Conservation (phyloP, 2,329 filamentous ascomycete genomes). For the Fusarium gaditjirri region DNA sequence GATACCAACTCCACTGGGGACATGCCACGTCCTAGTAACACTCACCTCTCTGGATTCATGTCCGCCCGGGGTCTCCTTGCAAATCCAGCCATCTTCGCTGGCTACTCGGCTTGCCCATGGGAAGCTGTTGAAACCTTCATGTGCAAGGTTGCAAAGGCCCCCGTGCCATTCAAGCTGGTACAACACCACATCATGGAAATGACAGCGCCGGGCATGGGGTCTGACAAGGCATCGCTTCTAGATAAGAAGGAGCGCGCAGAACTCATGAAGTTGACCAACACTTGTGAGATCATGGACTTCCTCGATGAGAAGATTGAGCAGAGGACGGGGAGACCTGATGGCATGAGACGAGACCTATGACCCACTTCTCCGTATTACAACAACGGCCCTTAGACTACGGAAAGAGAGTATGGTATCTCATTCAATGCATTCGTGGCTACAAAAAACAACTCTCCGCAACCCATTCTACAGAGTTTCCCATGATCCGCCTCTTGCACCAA, state of each 20-base stretch:
- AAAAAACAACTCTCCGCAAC: slow-evolving; percentile 19
- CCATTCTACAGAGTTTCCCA: slow-evolving; percentile 9
- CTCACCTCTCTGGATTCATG: slow-evolving; percentile 72
- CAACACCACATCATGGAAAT: slow-evolving; percentile 76
- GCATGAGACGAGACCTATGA: slow-evolving; percentile 50
- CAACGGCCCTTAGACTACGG: neutral
- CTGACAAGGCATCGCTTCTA: slow-evolving; percentile 63
- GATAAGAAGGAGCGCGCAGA: slow-evolving; percentile 64
- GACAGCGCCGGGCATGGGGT: slow-evolving; percentile 66
- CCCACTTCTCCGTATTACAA: neutral
- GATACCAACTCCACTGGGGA: slow-evolving; percentile 13
- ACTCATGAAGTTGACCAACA: slow-evolving; percentile 61
- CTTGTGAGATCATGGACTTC: slow-evolving; percentile 70
- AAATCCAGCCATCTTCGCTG: slow-evolving; percentile 74
- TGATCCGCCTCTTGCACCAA: slow-evolving; percentile 12
- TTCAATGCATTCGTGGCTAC: slow-evolving; percentile 34
- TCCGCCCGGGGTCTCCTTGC: slow-evolving; percentile 74
- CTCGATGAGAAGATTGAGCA: slow-evolving; percentile 62
- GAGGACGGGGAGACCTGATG: slow-evolving; percentile 47
- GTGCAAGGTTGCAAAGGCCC: slow-evolving; percentile 64
- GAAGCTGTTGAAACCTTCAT: slow-evolving; percentile 72
- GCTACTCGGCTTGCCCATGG: slow-evolving; percentile 67
- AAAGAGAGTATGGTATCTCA: slow-evolving; percentile 40
- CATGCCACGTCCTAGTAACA: slow-evolving; percentile 52
- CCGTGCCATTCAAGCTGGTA: slow-evolving; percentile 71